These are phyloP conservation scores for Sequoia sempervirens DNA, from an alignment of 75 land plant species.

Conservation along the genomic window DNA sequence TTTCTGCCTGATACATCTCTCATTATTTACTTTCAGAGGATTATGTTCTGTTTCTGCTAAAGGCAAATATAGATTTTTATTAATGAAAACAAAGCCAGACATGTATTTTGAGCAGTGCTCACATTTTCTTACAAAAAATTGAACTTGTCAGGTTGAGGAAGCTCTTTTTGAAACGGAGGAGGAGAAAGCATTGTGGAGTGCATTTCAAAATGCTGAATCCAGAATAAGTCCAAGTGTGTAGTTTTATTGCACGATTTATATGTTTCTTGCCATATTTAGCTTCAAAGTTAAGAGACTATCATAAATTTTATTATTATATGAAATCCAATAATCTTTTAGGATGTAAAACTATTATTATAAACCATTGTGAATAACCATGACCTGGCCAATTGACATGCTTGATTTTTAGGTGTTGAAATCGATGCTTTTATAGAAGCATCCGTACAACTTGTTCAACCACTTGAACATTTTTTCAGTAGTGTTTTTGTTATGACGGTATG, in stretches of 20 bases:
- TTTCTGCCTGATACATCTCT: neutral
- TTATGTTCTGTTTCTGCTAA: neutral
- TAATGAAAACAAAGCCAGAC: neutral
- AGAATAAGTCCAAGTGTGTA: conserved; percentile 57
- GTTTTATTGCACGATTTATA: neutral
- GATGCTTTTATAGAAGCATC: conserved; percentile 79
- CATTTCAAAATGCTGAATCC: conserved; percentile 42
- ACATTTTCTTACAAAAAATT: neutral
- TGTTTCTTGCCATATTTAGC: neutral
- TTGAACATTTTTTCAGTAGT: conserved; percentile 72
- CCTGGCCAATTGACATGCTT: neutral
- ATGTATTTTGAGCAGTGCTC: neutral
- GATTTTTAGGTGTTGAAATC: conserved; percentile 56
- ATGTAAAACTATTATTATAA: neutral
- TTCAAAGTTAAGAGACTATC: neutral
- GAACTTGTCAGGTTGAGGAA: conserved; percentile 50
- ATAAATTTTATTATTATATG: neutral
- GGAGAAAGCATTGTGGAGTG: conserved; percentile 70
- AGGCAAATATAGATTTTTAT: neutral
- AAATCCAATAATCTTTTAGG: neutral
- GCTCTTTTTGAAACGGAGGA: conserved; percentile 57
- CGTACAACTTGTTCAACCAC: conserved; percentile 52
- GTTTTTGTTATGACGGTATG: conserved; percentile 96
- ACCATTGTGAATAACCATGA: neutral
- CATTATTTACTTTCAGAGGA: neutral